Evolutionary conservation across 371 early-diverging fungal genomes (phyloP), one percentile per base, ranked within the genome.

Genomic region (Mortierella sp.): DNA sequence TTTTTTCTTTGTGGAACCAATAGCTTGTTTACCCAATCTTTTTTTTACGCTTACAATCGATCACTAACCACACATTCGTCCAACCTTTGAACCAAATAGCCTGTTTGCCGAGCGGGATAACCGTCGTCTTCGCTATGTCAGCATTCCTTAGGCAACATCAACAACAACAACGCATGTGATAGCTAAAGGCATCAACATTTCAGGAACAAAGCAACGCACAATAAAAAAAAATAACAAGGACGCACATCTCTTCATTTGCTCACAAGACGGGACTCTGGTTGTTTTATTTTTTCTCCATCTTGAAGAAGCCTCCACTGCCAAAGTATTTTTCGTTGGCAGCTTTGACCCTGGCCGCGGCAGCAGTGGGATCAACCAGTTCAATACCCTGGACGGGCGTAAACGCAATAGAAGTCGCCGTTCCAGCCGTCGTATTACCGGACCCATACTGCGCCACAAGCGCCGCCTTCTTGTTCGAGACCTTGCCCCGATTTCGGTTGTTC

Each of bases 331-430:
- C 95, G 66, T 93, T 93, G 2, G 91, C 90, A 43, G 90, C 89
- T 73, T 93, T 92, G 41, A 91, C 87, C 66, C 89, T 90, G 71
- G 92, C 91, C 70, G 92, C 89, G 5, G 86, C 87, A 9, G 92
- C 90, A 37, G 94, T 95, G 0, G 99, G 99, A 80, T 97, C 97
- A 39, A 93, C 92, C 37, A 99, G 85, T 83, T 98, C 98, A 81
- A 99, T 93, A 66, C 98, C 98, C 85, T 99, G 97, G 14, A 96
- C 95, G 13, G 98, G 98, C 5, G 98, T 99, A 74, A 99, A 98
- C 4, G 98, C 95, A 8, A 99, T 87, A 4, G 97, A 97, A 0
- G 97, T 92, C 0, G 97, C 92, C 44, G 97, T 87, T 9, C 99
- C 99, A 24, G 98, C 96, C 4, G 93, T 91, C 34, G 68, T 78